Evolutionary conservation across 2,329 filamentous ascomycete species (phyloP).

Genomic region (Cladorrhinum sp.): DNA sequence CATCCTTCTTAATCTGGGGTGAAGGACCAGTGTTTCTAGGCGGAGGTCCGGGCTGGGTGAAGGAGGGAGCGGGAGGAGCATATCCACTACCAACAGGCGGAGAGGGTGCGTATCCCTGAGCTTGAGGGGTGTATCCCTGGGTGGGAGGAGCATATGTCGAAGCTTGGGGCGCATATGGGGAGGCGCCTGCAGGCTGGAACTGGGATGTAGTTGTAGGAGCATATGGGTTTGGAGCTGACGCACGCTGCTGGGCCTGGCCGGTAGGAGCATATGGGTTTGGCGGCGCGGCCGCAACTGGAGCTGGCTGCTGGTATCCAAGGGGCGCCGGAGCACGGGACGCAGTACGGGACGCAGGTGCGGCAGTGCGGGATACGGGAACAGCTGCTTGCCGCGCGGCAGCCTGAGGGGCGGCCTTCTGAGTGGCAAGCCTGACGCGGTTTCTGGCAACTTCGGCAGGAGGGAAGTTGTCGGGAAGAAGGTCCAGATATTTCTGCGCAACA

Average conservation of each 20-base stretch:
- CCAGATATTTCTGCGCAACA: conserved; percentile 86
- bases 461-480: conserved; percentile 79
- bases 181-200: conserved; percentile 36
- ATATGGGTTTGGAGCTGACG: conserved; percentile 47
- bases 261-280: conserved; percentile 36
- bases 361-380: conserved; percentile 27
- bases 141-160: conserved; percentile 20
- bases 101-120: conserved; percentile 20
- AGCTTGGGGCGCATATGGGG: conserved; percentile 36
- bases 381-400: conserved; percentile 34
- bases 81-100: conserved; percentile 43
- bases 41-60: conserved; percentile 47
- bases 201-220: conserved; percentile 35
- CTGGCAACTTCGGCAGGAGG: conserved; percentile 83
- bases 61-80: conserved; percentile 47
- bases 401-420: conserved; percentile 52
- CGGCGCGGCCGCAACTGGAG: conserved; percentile 25
- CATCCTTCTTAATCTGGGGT: conserved; percentile 66
- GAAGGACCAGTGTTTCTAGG: conserved; percentile 67
- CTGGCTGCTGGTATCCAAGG: conserved; percentile 48
- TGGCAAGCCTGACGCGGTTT: conserved; percentile 81
- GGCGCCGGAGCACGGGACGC: conserved; percentile 36
- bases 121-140: conserved; percentile 20
- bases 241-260: conserved; percentile 29
- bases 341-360: conserved; percentile 36